Evolutionary conservation across 306 rosid species (phyloP).

Genomic region (Cotoneaster glaucophyllus): DNA sequence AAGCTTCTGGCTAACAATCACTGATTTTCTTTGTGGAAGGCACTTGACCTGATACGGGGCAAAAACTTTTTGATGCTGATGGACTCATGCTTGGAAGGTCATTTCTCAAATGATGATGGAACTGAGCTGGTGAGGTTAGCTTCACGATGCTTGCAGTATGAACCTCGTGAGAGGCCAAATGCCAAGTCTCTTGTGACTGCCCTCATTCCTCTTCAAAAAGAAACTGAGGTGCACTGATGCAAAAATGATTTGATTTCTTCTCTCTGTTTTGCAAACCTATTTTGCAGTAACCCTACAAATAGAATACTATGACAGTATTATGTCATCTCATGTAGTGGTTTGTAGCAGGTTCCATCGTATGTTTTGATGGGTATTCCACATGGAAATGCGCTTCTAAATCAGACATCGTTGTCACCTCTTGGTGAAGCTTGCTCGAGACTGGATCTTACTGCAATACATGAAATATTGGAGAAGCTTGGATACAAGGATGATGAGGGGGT

Average conservation of each 20-base stretch:
- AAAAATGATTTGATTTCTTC: conserved; percentile 14
- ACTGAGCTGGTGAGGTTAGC: conserved; percentile 78
- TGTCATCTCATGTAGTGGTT: conserved; percentile 24
- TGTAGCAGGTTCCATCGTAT: conserved; percentile 61
- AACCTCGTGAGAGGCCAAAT: conserved; percentile 95
- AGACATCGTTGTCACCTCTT: conserved; percentile 61
- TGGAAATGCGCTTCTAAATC: conserved; percentile 43
- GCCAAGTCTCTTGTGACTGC: conserved; percentile 75
- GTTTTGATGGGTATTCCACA: conserved; percentile 73
- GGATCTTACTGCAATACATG: conserved; percentile 91
- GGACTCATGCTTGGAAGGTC: conserved; percentile 87
- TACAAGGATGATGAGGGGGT: conserved; percentile 97
- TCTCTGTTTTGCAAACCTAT: conserved; percentile 15
- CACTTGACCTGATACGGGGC: conserved; percentile 85
- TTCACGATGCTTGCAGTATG: conserved; percentile 83
- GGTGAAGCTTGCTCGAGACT: conserved; percentile 91
- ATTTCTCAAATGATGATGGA: conserved; percentile 85
- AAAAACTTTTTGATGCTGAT: conserved; percentile 68
- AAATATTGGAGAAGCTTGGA: conserved; percentile 75
- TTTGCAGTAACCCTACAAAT: conserved; percentile 1
- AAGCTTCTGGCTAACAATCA: not conserved
- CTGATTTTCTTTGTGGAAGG: conserved; percentile 37
- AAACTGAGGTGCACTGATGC: conserved; percentile 48
- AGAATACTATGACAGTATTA: not conserved
- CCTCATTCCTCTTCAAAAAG: conserved; percentile 78